Conservation (phyloP, 129 eudicot genomes). For the Flaveria trinervia region DNA sequence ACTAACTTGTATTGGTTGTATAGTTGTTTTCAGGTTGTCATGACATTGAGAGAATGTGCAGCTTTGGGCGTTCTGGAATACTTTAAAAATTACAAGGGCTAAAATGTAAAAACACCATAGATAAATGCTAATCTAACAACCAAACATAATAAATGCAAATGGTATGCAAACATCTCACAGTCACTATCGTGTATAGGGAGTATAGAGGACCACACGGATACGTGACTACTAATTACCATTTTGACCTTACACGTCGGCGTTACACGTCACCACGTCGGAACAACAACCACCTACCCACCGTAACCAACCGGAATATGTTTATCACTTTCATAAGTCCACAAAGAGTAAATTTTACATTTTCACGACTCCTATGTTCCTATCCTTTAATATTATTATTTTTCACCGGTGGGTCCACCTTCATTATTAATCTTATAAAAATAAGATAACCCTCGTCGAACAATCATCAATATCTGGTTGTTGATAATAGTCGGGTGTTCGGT, state of each 20-base stretch:
- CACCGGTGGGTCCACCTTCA: constrained; percentile 20
- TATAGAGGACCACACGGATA: constrained; percentile 32
- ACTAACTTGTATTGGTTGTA: no score
- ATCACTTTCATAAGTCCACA: constrained; percentile 20
- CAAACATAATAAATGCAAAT: constrained; percentile 32
- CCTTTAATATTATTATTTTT: not conserved
- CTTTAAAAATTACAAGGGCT: not conserved
- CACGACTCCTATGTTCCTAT: constrained; percentile 24
- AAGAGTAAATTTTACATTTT: constrained; percentile 32
- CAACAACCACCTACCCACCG: constrained; percentile 22
- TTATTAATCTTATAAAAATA: not conserved
- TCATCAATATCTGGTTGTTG: not conserved
- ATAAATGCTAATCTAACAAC: constrained; percentile 10
- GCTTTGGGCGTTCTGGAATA: not conserved
- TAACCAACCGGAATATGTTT: constrained; percentile 21
- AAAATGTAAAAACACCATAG: not conserved
- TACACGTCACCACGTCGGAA: constrained; percentile 29
- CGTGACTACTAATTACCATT: constrained; percentile 22
- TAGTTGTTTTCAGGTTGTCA: no score
- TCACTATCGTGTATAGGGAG: constrained; percentile 22
- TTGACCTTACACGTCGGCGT: constrained; percentile 25
- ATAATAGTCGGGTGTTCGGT: not conserved
- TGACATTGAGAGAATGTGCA: not conserved
- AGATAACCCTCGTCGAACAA: not conserved
- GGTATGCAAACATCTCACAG: constrained; percentile 26